phyloP scores from a whole-genome alignment of 257 asterid genomes.

The Solanum virginianum region DNA sequence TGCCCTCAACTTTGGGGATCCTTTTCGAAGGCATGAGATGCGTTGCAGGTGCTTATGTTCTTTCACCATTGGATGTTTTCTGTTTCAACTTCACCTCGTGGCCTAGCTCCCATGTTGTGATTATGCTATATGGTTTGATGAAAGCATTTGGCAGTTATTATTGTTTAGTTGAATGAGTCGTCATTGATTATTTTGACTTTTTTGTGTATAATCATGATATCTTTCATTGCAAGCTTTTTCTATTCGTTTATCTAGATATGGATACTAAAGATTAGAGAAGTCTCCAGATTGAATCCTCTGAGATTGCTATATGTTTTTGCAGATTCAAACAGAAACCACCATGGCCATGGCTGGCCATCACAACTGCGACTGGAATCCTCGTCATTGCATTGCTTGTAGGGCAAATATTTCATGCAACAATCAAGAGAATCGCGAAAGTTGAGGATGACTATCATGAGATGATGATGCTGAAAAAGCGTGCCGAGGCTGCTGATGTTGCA shows the following conservation, averaged over 20 bases:
- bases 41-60: conserved; percentile 62
- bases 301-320: conserved; percentile 8
- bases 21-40: conserved; percentile 91
- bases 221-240: not conserved
- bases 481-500: conserved; percentile 88
- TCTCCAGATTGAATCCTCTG: not conserved
- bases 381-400: conserved; percentile 51
- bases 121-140: not conserved
- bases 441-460: conserved; percentile 71
- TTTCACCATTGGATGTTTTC: not conserved
- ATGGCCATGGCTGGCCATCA: conserved; percentile 77
- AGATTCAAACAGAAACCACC: conserved; percentile 90
- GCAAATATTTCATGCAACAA: conserved; percentile 62
- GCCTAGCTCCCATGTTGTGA: not conserved
- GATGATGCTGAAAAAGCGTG: conserved; percentile 76
- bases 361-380: conserved; percentile 38
- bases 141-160: not conserved
- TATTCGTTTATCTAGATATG: not conserved
- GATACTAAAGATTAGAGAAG: not conserved
- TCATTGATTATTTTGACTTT: not conserved
- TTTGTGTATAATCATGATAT: not conserved
- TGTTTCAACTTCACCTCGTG: not conserved
- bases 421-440: conserved; percentile 73
- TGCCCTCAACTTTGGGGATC: conserved; percentile 89
- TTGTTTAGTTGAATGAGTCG: not conserved